phyloP scores from a whole-genome alignment of 176 grass and related monocot genomes.

The Pontederia paniculata region DNA sequence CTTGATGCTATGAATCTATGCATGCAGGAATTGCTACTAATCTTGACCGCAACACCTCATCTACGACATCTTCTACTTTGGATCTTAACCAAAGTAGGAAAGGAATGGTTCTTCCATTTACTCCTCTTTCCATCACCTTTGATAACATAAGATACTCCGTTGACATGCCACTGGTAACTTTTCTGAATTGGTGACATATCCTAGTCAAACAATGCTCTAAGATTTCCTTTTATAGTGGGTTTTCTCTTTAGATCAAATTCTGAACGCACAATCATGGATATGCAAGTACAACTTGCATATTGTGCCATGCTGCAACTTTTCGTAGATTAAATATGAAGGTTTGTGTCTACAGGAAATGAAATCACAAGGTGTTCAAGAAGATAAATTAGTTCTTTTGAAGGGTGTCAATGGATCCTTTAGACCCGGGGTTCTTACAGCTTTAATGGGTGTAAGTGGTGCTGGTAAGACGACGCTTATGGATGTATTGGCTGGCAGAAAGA shows the following conservation, averaged over 20 bases:
- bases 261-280: too few relatives aligned
- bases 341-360: slow-evolving; percentile 62
- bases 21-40: background rate
- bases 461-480: slow-evolving; percentile 91
- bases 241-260: too few relatives aligned
- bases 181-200: too few relatives aligned
- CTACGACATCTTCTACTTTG: slow-evolving; percentile 18
- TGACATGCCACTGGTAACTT: slow-evolving; percentile 79
- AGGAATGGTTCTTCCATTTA: slow-evolving; percentile 87
- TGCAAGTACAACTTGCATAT: too few relatives aligned
- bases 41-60: slow-evolving; percentile 17
- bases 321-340: too few relatives aligned
- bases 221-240: too few relatives aligned
- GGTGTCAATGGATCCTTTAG: slow-evolving; percentile 79
- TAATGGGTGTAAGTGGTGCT: slow-evolving; percentile 89
- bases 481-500: slow-evolving; percentile 86
- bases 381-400: slow-evolving; percentile 56
- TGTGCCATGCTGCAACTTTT: too few relatives aligned
- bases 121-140: slow-evolving; percentile 63
- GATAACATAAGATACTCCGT: slow-evolving; percentile 71
- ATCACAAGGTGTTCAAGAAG: slow-evolving; percentile 47
- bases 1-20: background rate
- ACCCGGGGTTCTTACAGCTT: slow-evolving; percentile 66
- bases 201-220: too few relatives aligned
- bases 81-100: slow-evolving; percentile 28